Evolutionary conservation across 2,329 filamentous ascomycete genomes (phyloP).

Genomic region (Neophaeococcomyces mojaviensis): DNA sequence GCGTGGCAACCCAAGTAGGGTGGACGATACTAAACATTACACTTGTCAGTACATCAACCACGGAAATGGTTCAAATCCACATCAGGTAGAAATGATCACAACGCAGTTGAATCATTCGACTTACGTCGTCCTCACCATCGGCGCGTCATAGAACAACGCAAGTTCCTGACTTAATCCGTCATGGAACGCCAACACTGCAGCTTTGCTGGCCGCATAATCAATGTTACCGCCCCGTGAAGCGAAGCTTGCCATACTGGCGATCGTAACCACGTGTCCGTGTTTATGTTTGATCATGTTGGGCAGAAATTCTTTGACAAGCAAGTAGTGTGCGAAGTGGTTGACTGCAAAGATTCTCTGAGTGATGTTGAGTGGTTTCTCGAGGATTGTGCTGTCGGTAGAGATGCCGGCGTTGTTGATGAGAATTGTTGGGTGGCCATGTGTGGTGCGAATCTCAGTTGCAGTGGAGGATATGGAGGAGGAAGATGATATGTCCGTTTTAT

Average conservation of each 20-base stretch:
- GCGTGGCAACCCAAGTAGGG: too few relatives aligned
- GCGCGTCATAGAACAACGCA: too few relatives aligned
- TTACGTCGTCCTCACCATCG: too few relatives aligned
- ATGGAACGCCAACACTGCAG: slow-evolving; percentile 59
- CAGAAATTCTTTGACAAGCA: slow-evolving; percentile 59
- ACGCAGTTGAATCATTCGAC: too few relatives aligned
- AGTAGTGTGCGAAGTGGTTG: slow-evolving; percentile 62
- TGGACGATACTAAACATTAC: too few relatives aligned
- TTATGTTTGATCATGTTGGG: slow-evolving; percentile 55
- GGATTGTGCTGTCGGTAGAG: slow-evolving; percentile 52
- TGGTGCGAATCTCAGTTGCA: slow-evolving; percentile 39
- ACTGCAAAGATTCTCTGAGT: slow-evolving; percentile 63
- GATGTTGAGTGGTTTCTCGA: slow-evolving; percentile 50
- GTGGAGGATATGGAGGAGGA: slow-evolving; percentile 42
- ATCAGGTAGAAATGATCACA: too few relatives aligned
- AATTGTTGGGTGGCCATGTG: slow-evolving; percentile 59
- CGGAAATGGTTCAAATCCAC: too few relatives aligned
- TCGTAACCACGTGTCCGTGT: slow-evolving; percentile 67
- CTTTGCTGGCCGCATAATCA: slow-evolving; percentile 62
- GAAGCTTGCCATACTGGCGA: slow-evolving; percentile 59
- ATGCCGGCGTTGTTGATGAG: slow-evolving; percentile 68
- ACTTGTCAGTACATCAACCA: too few relatives aligned
- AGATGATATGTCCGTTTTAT: slow-evolving; percentile 62
- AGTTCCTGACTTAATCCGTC: too few relatives aligned
- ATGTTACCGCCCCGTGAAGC: slow-evolving; percentile 55